Percentiles rank a stretch among this genome's conserved stretches.
Conservation (phyloP, 2,329 filamentous ascomycete genomes). For the Coniochaeta sp. region DNA sequence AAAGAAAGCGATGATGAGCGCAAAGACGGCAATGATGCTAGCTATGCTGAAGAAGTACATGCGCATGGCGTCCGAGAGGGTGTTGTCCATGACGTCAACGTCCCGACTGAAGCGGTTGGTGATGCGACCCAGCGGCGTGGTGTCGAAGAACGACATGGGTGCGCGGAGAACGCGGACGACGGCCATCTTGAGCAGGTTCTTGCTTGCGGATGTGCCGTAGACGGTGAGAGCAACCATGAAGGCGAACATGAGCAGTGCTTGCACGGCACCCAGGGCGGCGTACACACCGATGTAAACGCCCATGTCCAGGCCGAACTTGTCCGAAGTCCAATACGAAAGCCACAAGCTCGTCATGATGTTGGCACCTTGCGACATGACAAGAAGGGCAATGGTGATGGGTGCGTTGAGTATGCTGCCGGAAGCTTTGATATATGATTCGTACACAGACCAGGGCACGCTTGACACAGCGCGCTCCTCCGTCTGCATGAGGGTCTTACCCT, state of each 20-base stretch:
- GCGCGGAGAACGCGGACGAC: conserved; percentile 68
- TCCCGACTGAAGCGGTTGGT: conserved; percentile 95
- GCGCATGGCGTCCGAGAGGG: conserved; percentile 77
- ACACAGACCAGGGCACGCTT: conserved; percentile 74
- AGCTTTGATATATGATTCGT: conserved; percentile 67
- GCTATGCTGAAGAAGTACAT: conserved; percentile 86
- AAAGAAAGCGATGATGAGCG: conserved; percentile 90
- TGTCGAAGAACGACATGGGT: conserved; percentile 92
- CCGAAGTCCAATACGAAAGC: conserved; percentile 88
- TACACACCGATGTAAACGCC: conserved; percentile 68
- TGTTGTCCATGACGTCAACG: conserved; percentile 95
- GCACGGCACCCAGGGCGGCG: conserved; percentile 61
- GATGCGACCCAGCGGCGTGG: conserved; percentile 88
- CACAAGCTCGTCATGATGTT: conserved; percentile 87
- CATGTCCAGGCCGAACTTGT: conserved; percentile 60
- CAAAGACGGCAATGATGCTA: conserved; percentile 77
- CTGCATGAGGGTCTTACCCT: conserved; percentile 63
- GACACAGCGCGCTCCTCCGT: conserved; percentile 60
- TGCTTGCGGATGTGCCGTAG: conserved; percentile 74
- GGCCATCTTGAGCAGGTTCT: conserved; percentile 71
- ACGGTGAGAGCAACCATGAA: conserved; percentile 76
- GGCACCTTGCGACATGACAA: conserved; percentile 68
- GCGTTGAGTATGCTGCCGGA: conserved; percentile 66
- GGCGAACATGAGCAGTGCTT: conserved; percentile 68
- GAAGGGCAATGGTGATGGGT: conserved; percentile 52